Base-by-base conservation (phyloP, 108 stramenopile genomes). In the Nitzschia inconspicua region DNA sequence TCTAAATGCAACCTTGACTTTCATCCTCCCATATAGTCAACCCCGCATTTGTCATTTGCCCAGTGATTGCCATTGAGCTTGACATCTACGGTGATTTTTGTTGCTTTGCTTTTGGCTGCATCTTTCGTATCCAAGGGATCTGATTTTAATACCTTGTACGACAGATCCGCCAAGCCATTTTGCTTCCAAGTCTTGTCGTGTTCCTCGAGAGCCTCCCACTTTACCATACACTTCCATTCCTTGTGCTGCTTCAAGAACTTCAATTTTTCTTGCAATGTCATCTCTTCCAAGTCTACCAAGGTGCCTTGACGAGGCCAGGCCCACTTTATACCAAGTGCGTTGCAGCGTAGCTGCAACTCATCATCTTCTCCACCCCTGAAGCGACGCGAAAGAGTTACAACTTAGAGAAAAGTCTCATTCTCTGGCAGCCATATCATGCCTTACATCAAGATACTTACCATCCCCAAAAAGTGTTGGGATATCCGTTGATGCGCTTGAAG, bases 381-480 rank as follows among this genome's bases (percentile, higher is more conserved):
- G n/a, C n/a, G n/a, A n/a, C 37, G 37, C 11, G n/a, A n/a, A 39
- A 39, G n/a, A n/a, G 37, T 14, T 39, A 39, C 37, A 39, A 14
- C 11, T 39, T 39, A 39, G 37, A 14, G 37, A 39, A n/a, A n/a
- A 39, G n/a, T 14, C 37, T 14, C 11, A 39, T 39, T 0, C n/a
- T 39, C n/a, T 1, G 0, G n/a, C 11, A n/a, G 11, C 37, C 22
- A 50, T n/a, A 50, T 13, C 9, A 9, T 49, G 11, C 26, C 26
- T 29, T 50, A 4, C 3, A 30, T 4, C 51, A 32, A 9, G 22
- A 16, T 16, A 52, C 51, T 52, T 26, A 52, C 99, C 99, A 99
- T 22, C 99, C 99, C 98, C 98, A 98, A 70, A 95, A 98, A 19
- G 80, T 95, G 44, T 75, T 72, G 29, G 99, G 99, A 66, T 93